These are phyloP conservation scores for Sphaceloma murrayae DNA, from an alignment of 2,329 filamentous ascomycete genomes.

Conservation along the genomic window DNA sequence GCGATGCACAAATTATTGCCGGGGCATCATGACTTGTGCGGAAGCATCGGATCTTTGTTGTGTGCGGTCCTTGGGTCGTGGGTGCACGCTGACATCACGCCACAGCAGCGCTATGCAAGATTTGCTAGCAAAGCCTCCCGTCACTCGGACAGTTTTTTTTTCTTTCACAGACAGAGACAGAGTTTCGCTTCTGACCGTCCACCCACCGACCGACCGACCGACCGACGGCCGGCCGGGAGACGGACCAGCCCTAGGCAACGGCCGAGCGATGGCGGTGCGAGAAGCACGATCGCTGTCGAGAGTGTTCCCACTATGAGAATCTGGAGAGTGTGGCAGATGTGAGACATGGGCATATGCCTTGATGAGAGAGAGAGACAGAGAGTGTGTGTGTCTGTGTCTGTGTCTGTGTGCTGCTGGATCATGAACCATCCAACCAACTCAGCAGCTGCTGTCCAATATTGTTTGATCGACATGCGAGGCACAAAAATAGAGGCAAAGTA, in stretches of 20 bases:
- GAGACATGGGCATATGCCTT: too few species aligned
- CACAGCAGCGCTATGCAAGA: constrained; percentile 6
- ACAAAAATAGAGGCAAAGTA: constrained; percentile 14
- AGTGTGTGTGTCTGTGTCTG: too few species aligned
- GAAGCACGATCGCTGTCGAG: too few species aligned
- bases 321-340: too few species aligned
- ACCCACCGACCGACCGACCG: too few species aligned
- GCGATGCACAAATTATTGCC: too few species aligned
- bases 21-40: constrained; percentile 7
- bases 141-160: neutral
- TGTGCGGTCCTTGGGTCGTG: neutral
- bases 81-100: constrained; percentile 7
- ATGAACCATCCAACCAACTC: neutral
- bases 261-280: too few species aligned
- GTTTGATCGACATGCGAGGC: constrained; percentile 13
- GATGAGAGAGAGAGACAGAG: neutral
- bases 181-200: too few species aligned
- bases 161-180: neutral
- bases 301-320: too few species aligned
- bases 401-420: constrained; percentile 1
- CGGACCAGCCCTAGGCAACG: too few species aligned
- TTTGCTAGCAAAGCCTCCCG: neutral
- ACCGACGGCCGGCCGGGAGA: too few species aligned
- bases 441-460: neutral
- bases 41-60: constrained; percentile 1